Percentiles rank a stretch among this genome's conserved stretches.
These are phyloP conservation scores for Trichomonas vaginalis DNA, from an alignment of 208 protist species.

Conservation along the genomic window DNA sequence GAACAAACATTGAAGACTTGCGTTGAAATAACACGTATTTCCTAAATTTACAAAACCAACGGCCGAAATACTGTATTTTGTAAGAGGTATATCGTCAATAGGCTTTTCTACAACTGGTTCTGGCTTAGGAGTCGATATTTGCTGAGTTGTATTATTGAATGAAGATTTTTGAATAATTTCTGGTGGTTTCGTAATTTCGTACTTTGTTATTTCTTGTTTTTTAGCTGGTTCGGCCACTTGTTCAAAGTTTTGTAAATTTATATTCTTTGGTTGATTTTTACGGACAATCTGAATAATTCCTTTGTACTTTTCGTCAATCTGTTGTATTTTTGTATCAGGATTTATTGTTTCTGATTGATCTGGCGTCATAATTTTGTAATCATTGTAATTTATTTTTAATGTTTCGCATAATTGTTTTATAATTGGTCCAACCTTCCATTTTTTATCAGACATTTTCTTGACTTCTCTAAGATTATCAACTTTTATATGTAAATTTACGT, in stretches of 20 bases:
- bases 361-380: background rate
- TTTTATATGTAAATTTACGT: background rate
- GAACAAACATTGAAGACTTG: slow-evolving; percentile 67
- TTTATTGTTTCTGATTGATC: background rate
- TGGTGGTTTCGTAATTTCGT: too few species aligned
- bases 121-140: too few species aligned
- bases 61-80: background rate
- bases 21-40: slow-evolving; percentile 92
- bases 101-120: too few species aligned
- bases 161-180: too few species aligned
- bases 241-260: too few species aligned
- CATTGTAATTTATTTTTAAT: background rate
- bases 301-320: background rate
- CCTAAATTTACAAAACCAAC: slow-evolving; percentile 68
- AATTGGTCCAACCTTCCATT: background rate
- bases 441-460: background rate
- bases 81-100: background rate
- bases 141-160: too few species aligned
- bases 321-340: background rate
- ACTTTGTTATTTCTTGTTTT: too few species aligned
- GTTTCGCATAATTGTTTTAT: background rate
- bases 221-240: too few species aligned
- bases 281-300: background rate
- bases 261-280: background rate
- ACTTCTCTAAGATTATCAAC: background rate